Conservation (phyloP, 805 yeast species). For the Spathaspora boniae region DNA sequence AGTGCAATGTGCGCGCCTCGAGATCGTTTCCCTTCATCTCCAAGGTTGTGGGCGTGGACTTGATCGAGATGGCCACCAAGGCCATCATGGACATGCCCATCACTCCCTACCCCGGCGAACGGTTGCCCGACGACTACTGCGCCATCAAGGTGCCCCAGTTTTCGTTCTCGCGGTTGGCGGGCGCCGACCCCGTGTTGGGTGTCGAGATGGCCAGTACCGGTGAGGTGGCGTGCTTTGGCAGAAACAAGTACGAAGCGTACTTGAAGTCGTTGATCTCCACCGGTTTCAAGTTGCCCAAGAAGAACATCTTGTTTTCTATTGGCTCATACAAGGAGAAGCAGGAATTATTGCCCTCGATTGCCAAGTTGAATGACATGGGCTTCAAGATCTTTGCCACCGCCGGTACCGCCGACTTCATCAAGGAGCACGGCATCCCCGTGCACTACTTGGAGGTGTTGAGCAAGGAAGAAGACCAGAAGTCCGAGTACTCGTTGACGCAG, state of each 20-base stretch:
- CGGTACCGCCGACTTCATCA: conserved; percentile 97
- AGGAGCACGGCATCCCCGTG: conserved; percentile 91
- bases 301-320: conserved; percentile 86
- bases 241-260: conserved; percentile 94
- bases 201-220: conserved; percentile 99
- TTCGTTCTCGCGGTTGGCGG: conserved; percentile 96
- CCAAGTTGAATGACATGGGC: conserved; percentile 76
- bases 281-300: conserved; percentile 92
- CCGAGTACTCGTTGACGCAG: conserved; percentile 92
- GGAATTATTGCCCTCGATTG: conserved; percentile 86
- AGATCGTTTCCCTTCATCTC: conserved; percentile 98
- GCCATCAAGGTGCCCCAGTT: conserved; percentile 88
- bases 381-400: conserved; percentile 94
- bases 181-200: conserved; percentile 98
- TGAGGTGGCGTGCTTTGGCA: conserved; percentile 96
- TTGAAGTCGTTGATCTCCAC: conserved; percentile 91
- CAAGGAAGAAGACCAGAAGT: conserved; percentile 73
- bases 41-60: conserved; percentile 92
- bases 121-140: conserved; percentile 90
- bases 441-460: conserved; percentile 86
- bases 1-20: conserved; percentile 98
- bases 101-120: conserved; percentile 84
- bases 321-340: conserved; percentile 97
- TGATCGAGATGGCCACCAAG: conserved; percentile 95
- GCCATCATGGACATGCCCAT: conserved; percentile 89